phyloP scores from a whole-genome alignment of 768 basidiomycete genomes.

The Wakefieldia striispora region DNA sequence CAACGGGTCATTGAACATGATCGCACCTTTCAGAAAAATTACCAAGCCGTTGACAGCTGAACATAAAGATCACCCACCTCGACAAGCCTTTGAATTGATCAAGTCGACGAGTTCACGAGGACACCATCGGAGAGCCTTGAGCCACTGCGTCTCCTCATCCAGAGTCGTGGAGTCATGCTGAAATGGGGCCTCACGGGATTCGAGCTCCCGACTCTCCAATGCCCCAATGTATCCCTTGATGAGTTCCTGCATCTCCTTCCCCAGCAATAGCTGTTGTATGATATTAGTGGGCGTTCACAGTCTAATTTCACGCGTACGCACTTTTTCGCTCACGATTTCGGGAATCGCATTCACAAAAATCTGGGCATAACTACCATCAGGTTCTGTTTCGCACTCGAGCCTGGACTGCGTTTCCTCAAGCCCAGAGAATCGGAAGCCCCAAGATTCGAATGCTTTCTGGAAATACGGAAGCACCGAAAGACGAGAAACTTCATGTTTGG shows the following conservation, averaged over 20 bases:
- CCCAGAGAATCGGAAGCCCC: constrained; percentile 65
- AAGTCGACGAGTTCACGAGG: constrained; percentile 82
- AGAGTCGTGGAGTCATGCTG: constrained; percentile 6
- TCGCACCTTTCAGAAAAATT: constrained; percentile 70
- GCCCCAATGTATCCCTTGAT: constrained; percentile 70
- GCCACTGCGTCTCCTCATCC: constrained; percentile 47
- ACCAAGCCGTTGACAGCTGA: constrained; percentile 1
- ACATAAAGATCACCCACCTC: constrained; percentile 56
- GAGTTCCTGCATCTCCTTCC: constrained; percentile 72
- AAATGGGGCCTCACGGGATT: constrained; percentile 15
- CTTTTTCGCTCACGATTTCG: constrained; percentile 68
- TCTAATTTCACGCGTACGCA: constrained; percentile 20
- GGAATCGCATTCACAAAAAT: constrained; percentile 64
- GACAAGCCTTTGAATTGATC: constrained; percentile 92
- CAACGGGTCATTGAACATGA: constrained; percentile 93
- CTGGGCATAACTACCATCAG: constrained; percentile 52
- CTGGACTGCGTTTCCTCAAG: constrained; percentile 25
- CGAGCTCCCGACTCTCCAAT: constrained; percentile 48
- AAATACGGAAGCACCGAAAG: constrained; percentile 43
- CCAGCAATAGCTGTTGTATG: constrained; percentile 52
- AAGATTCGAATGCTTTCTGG: constrained; percentile 52
- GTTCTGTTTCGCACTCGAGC: constrained; percentile 15
- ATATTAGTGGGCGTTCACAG: constrained; percentile 9
- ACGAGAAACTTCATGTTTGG: constrained; percentile 56
- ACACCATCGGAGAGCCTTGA: constrained; percentile 74